A percentile compares a stretch with the other conserved stretches of the same genome.
Evolutionary conservation across 2,329 filamentous ascomycete species (phyloP).

Genomic region (Neocatenulostroma microsporum): DNA sequence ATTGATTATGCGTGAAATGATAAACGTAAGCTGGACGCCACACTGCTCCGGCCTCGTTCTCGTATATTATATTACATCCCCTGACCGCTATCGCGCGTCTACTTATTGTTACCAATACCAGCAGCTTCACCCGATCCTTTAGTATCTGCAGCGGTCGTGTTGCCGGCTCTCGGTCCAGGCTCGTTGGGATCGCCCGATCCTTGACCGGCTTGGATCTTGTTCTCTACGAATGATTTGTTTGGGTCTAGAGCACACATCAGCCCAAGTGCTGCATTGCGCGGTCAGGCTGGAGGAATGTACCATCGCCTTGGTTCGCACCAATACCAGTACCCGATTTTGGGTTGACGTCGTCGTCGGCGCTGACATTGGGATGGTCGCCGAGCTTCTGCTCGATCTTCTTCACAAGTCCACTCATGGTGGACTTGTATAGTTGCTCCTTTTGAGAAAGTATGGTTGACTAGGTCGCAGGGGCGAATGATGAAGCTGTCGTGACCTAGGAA

Average conservation of each 20-base stretch:
- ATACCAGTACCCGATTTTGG: conserved; percentile 4
- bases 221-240: conserved; percentile 4
- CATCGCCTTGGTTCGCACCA: conserved; percentile 5
- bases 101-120: no score
- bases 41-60: no score
- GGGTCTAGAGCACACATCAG: not conserved
- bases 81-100: no score
- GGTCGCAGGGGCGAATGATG: no score
- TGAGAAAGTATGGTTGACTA: no score
- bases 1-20: no score
- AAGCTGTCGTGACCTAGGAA: no score
- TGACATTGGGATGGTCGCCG: conserved; percentile 8
- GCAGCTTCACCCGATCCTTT: no score
- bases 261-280: not conserved
- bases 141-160: conserved; percentile 2
- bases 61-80: no score
- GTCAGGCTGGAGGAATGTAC: no score
- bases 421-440: no score
- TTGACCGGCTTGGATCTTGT: conserved; percentile 8
- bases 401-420: conserved; percentile 5
- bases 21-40: no score
- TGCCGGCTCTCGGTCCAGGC: conserved; percentile 1
- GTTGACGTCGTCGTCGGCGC: not conserved
- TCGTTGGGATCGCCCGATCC: not conserved
- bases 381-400: conserved; percentile 8